Evolutionary conservation across 768 basidiomycete species (phyloP), one percentile per base, ranked within the genome.

Genomic region (Russula vinacea): DNA sequence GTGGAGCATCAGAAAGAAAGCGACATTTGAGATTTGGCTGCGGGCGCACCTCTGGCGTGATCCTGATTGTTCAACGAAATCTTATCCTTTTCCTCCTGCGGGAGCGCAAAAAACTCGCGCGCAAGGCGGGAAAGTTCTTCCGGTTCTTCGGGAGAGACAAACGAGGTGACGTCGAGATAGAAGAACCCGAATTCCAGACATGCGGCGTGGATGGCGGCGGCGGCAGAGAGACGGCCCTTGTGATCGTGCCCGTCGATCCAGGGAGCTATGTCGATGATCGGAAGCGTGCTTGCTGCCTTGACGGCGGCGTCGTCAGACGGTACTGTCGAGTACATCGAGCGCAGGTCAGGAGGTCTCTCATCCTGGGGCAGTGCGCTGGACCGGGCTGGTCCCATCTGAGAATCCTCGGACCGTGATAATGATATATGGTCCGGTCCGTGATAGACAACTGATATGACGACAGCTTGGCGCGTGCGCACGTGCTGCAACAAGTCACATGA

Each of bases 161-260:
- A 89, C 4, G 79, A 75, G 2, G 84, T 81, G 50, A 93, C 77
- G 64, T 92, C 83, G 55, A 94, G 78, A 74, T 95, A 96, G 77
- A 96, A 94, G 80, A 96, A 96, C 0, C 94, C 94, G 61, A 84
- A 91, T 58, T 89, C 78, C 22, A 89, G 71, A 70, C 91, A 92
- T 9, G 92, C 91, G 0, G 75, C 72, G 69, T 93, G 92, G n/a
- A 95, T 75, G 0, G 84, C 83, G 11, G 80, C 79, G 0, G 76
- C 74, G 3, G 80, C 77, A 3, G 79, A 76, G 16, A 76, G 73
- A 51, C 83, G 79, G 22, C 80, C 78, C 37, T 77, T 75, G 4
- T 70, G 62, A 5, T 74, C 73, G 54, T 75, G 74, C 14, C 72
- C 65, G 44, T 75, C 73, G 45, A 89, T 75, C 70, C 85, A 90